Evolutionary conservation across 352 stramenopile species (phyloP).

Genomic region (Bremia lactucae): DNA sequence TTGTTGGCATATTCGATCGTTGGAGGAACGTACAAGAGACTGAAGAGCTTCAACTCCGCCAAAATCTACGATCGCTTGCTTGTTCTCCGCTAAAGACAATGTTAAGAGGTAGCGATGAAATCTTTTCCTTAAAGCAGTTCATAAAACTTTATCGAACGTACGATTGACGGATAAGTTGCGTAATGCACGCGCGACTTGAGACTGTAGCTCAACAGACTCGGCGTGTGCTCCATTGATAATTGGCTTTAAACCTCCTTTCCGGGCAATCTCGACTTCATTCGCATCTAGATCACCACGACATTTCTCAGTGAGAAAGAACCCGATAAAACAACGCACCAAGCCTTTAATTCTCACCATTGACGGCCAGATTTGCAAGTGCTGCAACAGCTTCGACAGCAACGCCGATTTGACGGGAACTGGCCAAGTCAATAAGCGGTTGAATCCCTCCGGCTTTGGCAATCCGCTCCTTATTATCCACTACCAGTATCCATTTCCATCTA

Average conservation of each 20-base stretch:
- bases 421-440: constrained; percentile 71
- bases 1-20: constrained; percentile 86
- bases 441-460: constrained; percentile 88
- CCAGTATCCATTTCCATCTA: background rate
- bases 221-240: constrained; percentile 83
- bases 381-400: constrained; percentile 88
- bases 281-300: constrained; percentile 41
- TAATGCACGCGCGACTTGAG: constrained; percentile 83
- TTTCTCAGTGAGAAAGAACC: background rate
- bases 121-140: background rate
- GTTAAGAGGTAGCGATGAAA: background rate
- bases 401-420: constrained; percentile 71
- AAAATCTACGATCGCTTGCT: constrained; percentile 79
- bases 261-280: constrained; percentile 88
- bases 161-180: constrained; percentile 90
- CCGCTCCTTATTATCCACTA: constrained; percentile 88
- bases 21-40: constrained; percentile 59
- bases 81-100: constrained; percentile 64
- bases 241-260: constrained; percentile 77
- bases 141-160: constrained; percentile 24
- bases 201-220: constrained; percentile 78
- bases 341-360: constrained; percentile 63
- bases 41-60: constrained; percentile 76
- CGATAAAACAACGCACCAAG: background rate
- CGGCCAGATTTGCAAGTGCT: constrained; percentile 90